A percentile compares a stretch with the other conserved stretches of the same genome.
These are phyloP conservation scores for Cladophialophora chaetospira DNA, from an alignment of 2,329 filamentous ascomycete species.

Conservation along the genomic window DNA sequence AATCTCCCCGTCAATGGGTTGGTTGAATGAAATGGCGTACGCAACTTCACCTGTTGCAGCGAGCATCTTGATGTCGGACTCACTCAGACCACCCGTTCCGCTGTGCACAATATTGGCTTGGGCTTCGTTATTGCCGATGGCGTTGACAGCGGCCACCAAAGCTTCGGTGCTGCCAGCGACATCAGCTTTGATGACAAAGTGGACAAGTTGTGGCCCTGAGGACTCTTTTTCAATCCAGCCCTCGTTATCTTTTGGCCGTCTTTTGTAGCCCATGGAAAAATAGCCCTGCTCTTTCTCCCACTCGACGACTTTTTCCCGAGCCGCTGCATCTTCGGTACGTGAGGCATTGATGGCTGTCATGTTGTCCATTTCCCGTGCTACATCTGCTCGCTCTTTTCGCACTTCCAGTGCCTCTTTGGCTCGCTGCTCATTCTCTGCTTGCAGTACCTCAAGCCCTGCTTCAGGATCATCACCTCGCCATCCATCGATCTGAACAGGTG, in stretches of 20 bases:
- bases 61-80: constrained; percentile 81
- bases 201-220: constrained; percentile 54
- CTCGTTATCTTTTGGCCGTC: constrained; percentile 34
- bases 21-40: constrained; percentile 85
- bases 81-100: constrained; percentile 73
- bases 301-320: constrained; percentile 44
- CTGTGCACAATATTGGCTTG: constrained; percentile 74
- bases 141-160: constrained; percentile 72
- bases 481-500: constrained; percentile 89
- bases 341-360: constrained; percentile 76
- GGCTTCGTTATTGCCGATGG: constrained; percentile 83
- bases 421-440: constrained; percentile 75
- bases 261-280: constrained; percentile 27
- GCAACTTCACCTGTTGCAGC: constrained; percentile 71
- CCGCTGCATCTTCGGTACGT: constrained; percentile 62
- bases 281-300: constrained; percentile 42
- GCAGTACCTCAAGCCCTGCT: constrained; percentile 84
- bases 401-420: constrained; percentile 78
- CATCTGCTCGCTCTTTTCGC: constrained; percentile 70
- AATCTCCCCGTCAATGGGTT: constrained; percentile 66
- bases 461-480: constrained; percentile 79
- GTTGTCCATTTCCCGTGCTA: constrained; percentile 65
- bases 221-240: constrained; percentile 40
- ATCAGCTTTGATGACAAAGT: constrained; percentile 88
- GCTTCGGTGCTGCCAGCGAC: constrained; percentile 94